Conservation (phyloP, 352 stramenopile species). For the Lagenidium giganteum region DNA sequence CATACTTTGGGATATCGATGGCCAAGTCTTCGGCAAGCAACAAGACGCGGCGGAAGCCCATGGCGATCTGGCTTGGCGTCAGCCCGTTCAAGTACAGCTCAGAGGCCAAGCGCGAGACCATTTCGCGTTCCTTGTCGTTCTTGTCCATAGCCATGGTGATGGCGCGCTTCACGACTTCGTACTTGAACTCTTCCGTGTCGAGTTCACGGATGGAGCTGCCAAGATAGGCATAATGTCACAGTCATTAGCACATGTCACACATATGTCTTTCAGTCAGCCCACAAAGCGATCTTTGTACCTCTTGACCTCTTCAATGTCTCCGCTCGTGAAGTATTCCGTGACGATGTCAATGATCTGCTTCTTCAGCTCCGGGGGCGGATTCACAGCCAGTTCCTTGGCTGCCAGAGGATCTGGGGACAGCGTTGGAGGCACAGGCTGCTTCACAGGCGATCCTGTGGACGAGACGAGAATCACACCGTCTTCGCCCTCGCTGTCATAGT, state of each 20-base stretch:
- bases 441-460: conserved; percentile 34
- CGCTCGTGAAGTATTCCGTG: conserved; percentile 85
- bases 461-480: conserved; percentile 86
- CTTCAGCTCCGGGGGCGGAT: conserved; percentile 81
- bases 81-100: conserved; percentile 89
- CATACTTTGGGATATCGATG: conserved; percentile 91
- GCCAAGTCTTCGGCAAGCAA: conserved; percentile 94
- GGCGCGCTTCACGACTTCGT: conserved; percentile 93
- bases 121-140: conserved; percentile 88
- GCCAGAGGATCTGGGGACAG: conserved; percentile 62
- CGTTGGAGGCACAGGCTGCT: conserved; percentile 31
- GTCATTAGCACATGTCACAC: not conserved
- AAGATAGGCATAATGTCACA: not conserved
- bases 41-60: conserved; percentile 96
- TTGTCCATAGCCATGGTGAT: conserved; percentile 96
- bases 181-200: conserved; percentile 76
- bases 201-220: conserved; percentile 62
- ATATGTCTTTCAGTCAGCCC: too few species aligned
- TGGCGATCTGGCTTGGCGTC: conserved; percentile 68
- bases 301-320: conserved; percentile 88
- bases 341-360: conserved; percentile 88
- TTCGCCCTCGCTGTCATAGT: conserved; percentile 91
- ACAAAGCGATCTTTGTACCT: too few species aligned
- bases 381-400: conserved; percentile 74
- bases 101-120: conserved; percentile 90